A percentile compares a stretch with the other conserved stretches of the same genome.
phyloP scores from a whole-genome alignment of 352 stramenopile genomes.

The Phytophthora aleatoria region DNA sequence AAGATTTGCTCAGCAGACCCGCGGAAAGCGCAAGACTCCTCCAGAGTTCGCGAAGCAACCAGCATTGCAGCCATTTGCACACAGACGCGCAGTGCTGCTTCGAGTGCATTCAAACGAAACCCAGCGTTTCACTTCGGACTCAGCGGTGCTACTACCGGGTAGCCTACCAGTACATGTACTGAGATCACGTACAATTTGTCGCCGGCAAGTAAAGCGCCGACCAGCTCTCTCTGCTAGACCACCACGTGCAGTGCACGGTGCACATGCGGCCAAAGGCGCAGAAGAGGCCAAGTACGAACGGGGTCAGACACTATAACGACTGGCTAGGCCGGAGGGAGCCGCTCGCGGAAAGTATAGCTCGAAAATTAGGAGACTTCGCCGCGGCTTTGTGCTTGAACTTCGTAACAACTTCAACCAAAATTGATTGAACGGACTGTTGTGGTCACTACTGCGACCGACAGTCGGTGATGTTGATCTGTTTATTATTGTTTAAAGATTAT shows the following conservation, averaged over 20 bases:
- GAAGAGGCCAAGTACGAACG: neutral
- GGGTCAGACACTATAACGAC: conserved; percentile 4
- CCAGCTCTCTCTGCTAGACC: conserved; percentile 14
- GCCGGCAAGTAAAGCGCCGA: conserved; percentile 9
- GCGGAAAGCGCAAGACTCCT: no score
- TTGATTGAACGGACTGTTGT: neutral
- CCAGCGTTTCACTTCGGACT: conserved; percentile 1
- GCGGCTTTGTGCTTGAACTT: conserved; percentile 30
- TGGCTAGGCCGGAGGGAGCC: neutral
- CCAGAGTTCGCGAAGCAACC: conserved; percentile 3
- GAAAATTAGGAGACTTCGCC: conserved; percentile 1
- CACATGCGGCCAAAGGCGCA: neutral
- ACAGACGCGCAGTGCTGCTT: conserved; percentile 25
- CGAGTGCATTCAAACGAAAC: conserved; percentile 13
- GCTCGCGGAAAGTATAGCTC: neutral
- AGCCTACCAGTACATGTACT: no score
- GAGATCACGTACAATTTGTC: no score
- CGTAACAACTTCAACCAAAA: conserved; percentile 20
- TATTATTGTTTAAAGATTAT: no score
- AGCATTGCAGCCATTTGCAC: conserved; percentile 6
- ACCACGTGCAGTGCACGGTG: conserved; percentile 3
- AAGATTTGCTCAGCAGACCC: conserved; percentile 21
- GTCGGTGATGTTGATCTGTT: no score
- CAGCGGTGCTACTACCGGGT: neutral
- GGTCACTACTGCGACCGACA: neutral